These are phyloP conservation scores for Lomentospora prolificans DNA, from an alignment of 2,329 filamentous ascomycete species.

Conservation along the genomic window DNA sequence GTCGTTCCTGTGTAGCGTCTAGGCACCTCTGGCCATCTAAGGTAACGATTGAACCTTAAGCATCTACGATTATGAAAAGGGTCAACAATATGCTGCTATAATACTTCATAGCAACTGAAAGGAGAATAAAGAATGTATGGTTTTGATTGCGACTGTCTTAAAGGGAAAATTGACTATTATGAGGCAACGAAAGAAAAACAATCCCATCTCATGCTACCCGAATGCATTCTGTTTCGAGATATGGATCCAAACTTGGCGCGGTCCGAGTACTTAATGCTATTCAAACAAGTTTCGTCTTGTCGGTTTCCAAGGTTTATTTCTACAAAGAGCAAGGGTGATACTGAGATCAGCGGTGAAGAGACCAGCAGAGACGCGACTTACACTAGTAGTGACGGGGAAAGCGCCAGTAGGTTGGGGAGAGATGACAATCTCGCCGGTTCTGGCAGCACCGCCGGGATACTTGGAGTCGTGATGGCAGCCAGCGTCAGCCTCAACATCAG, in stretches of 20 bases:
- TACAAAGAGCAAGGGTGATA: not conserved
- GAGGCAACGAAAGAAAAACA: not conserved
- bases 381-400: conserved; percentile 7
- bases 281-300: too few species aligned
- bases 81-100: not conserved
- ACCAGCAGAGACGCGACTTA: not conserved
- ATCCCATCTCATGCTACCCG: not conserved
- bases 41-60: too few species aligned
- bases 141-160: too few species aligned
- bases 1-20: too few species aligned
- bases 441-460: conserved; percentile 5
- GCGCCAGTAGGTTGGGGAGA: conserved; percentile 3
- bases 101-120: too few species aligned
- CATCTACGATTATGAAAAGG: too few species aligned
- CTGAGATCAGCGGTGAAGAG: not conserved
- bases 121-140: not conserved
- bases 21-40: too few species aligned
- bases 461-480: not conserved
- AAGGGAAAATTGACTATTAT: not conserved
- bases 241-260: not conserved
- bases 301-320: too few species aligned
- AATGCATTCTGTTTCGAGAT: not conserved
- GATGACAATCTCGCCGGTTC: not conserved
- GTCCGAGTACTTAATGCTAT: not conserved
- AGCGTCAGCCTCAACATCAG: conserved; percentile 28